Evolutionary conservation across 2,329 filamentous ascomycete species (phyloP).

Genomic region (Ilyonectria mors-panacis): DNA sequence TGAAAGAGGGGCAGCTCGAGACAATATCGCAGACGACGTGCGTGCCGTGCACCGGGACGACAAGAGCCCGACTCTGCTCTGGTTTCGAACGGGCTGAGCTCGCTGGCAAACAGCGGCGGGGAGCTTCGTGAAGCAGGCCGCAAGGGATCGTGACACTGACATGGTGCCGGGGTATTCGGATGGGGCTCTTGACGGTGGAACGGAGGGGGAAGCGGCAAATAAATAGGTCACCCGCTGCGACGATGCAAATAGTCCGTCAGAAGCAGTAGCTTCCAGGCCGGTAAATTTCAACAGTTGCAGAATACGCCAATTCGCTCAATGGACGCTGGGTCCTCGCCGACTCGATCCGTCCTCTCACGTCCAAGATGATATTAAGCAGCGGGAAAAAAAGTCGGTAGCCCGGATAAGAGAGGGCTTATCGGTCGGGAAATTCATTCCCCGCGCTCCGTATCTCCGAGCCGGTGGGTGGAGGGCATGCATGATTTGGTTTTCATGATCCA

Average conservation of each 20-base stretch:
- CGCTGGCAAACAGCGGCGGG: constrained; percentile 50
- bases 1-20: constrained; percentile 28
- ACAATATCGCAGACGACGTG: constrained; percentile 34
- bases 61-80: constrained; percentile 28
- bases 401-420: constrained; percentile 50
- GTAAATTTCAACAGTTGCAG: constrained; percentile 32
- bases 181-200: constrained; percentile 23
- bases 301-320: constrained; percentile 49
- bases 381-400: constrained; percentile 47
- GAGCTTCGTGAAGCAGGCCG: constrained; percentile 52
- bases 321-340: constrained; percentile 43
- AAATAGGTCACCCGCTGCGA: constrained; percentile 11
- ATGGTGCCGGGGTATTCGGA: constrained; percentile 45
- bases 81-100: constrained; percentile 44
- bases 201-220: constrained; percentile 2
- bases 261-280: constrained; percentile 22
- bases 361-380: constrained; percentile 51
- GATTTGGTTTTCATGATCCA: constrained; percentile 52
- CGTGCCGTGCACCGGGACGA: constrained; percentile 37
- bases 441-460: constrained; percentile 48
- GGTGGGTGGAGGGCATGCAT: constrained; percentile 42
- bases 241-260: constrained; percentile 20
- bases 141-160: constrained; percentile 53
- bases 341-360: constrained; percentile 50
- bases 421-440: constrained; percentile 55